Percentiles rank a stretch among this genome's conserved stretches.
Evolutionary conservation across 2,329 filamentous ascomycete species (phyloP).

Genomic region (Colletotrichum lindemuthianum): DNA sequence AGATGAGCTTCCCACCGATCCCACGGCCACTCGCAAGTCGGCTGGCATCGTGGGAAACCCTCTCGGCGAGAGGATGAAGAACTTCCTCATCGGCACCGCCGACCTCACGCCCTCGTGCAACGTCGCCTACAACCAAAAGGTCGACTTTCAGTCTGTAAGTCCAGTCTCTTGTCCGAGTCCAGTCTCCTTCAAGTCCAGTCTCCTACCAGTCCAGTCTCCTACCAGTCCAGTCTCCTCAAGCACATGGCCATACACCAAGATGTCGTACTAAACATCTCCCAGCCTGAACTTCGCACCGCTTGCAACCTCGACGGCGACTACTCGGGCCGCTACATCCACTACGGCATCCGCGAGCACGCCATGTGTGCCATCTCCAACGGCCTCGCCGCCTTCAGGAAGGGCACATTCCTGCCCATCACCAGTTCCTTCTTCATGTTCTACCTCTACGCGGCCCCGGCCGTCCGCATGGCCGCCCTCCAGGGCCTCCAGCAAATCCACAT

Average conservation of each 20-base stretch:
- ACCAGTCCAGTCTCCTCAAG: not conserved
- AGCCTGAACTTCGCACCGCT: slow-evolving; percentile 48
- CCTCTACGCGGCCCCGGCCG: slow-evolving; percentile 45
- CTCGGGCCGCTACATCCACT: slow-evolving; percentile 66
- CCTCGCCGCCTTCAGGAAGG: slow-evolving; percentile 64
- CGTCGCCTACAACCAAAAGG: slow-evolving; percentile 63
- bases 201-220: not conserved
- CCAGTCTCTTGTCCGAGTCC: not conserved
- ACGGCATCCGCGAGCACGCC: slow-evolving; percentile 69
- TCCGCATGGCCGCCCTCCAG: slow-evolving; percentile 54
- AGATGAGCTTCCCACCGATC: slow-evolving; percentile 53
- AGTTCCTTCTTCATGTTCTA: slow-evolving; percentile 73
- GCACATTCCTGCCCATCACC: slow-evolving; percentile 66
- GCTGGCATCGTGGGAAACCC: slow-evolving; percentile 60
- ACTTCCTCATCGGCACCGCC: slow-evolving; percentile 63
- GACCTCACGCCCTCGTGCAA: slow-evolving; percentile 63
- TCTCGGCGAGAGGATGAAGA: slow-evolving; percentile 55
- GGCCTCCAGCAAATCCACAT: slow-evolving; percentile 65
- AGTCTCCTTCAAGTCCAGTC: not conserved
- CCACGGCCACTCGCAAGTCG: slow-evolving; percentile 60
- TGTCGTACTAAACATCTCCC: not conserved
- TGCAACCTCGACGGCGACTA: slow-evolving; percentile 65
- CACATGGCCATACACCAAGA: not conserved
- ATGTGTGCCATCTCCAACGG: slow-evolving; percentile 69
- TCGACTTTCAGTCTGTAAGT: slow-evolving; percentile 58